phyloP scores from a whole-genome alignment of 805 yeast species.

The Kodamaea lidongshanica region DNA sequence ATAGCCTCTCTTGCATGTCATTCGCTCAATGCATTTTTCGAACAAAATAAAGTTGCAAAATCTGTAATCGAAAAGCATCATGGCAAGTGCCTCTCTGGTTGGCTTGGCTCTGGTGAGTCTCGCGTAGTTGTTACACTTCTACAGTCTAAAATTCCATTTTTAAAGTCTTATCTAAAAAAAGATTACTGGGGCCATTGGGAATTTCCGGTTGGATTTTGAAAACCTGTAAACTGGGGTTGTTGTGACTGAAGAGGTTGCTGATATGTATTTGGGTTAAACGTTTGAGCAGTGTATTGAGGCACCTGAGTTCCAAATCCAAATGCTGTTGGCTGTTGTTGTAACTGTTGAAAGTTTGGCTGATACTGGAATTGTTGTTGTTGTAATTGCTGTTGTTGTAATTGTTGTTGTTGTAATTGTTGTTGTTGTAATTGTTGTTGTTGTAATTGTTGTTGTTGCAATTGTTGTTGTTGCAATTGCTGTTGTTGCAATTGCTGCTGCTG shows the following conservation, averaged over 20 bases:
- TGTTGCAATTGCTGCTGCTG: constrained; percentile 7
- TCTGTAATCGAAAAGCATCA: no score
- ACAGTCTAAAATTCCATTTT: no score
- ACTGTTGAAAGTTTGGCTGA: constrained; percentile 13
- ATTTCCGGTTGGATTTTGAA: constrained; percentile 3
- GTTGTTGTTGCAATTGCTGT: constrained; percentile 7
- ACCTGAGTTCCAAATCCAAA: constrained; percentile 8
- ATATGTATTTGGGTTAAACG: constrained; percentile 6
- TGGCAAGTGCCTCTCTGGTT: no score
- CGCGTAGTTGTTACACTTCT: no score
- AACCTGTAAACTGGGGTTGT: constrained; percentile 14
- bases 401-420: constrained; percentile 3
- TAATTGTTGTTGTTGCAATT: constrained; percentile 4
- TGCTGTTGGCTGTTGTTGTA: constrained; percentile 7
- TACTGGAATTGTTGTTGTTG: constrained; percentile 9
- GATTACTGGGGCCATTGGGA: no score
- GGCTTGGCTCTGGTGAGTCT: no score
- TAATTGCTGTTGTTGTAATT: constrained; percentile 5
- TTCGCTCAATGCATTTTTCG: no score
- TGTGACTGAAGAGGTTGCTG: constrained; percentile 7
- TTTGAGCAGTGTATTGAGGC: constrained; percentile 6
- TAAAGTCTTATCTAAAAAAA: no score
- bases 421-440: constrained; percentile 3
- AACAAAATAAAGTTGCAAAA: no score
- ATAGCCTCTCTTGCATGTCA: no score